phyloP scores from a whole-genome alignment of 2,329 filamentous ascomycete genomes.

The Fusarium devonianum region DNA sequence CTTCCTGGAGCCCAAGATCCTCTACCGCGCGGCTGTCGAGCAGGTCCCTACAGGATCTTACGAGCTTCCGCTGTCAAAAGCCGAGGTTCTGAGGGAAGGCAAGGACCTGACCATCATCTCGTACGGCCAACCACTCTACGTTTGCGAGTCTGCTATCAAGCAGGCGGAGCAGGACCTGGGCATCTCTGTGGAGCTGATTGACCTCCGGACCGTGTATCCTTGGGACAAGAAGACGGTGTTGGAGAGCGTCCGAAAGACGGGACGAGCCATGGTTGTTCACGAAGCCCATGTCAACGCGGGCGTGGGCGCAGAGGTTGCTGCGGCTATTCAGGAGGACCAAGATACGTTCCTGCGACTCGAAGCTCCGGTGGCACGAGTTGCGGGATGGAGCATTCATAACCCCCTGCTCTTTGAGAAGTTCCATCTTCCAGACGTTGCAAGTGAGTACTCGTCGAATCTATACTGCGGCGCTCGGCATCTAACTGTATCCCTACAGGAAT shows the following conservation, averaged over 20 bases:
- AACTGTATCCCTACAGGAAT: slow-evolving; percentile 61
- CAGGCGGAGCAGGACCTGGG: slow-evolving; percentile 78
- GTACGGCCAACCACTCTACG: slow-evolving; percentile 89
- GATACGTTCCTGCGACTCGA: slow-evolving; percentile 82
- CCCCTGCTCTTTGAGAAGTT: slow-evolving; percentile 82
- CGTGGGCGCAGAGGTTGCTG: slow-evolving; percentile 87
- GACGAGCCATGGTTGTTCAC: slow-evolving; percentile 85
- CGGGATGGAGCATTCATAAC: slow-evolving; percentile 88
- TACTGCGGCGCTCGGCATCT: slow-evolving; percentile 1
- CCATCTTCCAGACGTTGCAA: slow-evolving; percentile 83
- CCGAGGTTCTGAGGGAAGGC: slow-evolving; percentile 82
- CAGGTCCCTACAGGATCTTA: slow-evolving; percentile 85
- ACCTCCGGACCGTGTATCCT: slow-evolving; percentile 86
- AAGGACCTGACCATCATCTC: slow-evolving; percentile 84
- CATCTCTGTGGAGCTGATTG: slow-evolving; percentile 81
- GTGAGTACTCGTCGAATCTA: slow-evolving; percentile 62
- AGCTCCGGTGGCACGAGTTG: slow-evolving; percentile 83
- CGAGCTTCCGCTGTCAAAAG: slow-evolving; percentile 83
- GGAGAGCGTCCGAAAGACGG: slow-evolving; percentile 85
- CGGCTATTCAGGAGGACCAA: slow-evolving; percentile 80
- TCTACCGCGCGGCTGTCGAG: slow-evolving; percentile 91
- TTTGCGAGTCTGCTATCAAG: slow-evolving; percentile 78
- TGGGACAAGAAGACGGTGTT: slow-evolving; percentile 88
- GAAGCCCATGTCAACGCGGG: slow-evolving; percentile 92
- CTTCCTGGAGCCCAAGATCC: slow-evolving; percentile 93